Evolutionary conservation across 805 yeast species (phyloP), one percentile per base, ranked within the genome.

Genomic region (Metschnikowia borealis): DNA sequence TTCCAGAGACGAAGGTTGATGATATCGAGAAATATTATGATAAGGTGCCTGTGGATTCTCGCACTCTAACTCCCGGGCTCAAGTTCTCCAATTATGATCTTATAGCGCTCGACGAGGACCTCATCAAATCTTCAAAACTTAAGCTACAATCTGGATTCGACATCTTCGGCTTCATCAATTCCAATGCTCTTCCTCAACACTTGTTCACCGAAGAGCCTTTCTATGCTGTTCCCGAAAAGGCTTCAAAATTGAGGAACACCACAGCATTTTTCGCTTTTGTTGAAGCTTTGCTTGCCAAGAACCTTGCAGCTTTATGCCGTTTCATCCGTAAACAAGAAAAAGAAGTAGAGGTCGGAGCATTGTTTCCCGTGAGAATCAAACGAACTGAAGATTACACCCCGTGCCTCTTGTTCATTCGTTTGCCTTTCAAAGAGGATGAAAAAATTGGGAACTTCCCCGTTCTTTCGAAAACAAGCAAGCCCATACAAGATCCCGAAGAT

Each of bases 371-470:
- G 20, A 49, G 45, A 35, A 43, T 56, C 36, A 46, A 44, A 35
- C 37, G 44, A 6, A 42, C 59, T 4, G 45, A 40, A 1, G 46
- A 47, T 5, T 53, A 42, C 49, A 53, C 62, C 17, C 70, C 78
- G 51, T 74, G 76, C 0, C 73, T 88, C 48, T 66, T 78, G 0
- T 62, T 83, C 54, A 74, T 75, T 11, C 69, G 83, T 42, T 62
- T 89, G 11, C 94, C 96, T 1, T 87, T 79, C 64, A 77, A 78
- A 39, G 96, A 88, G 55, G 96, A 90, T 63, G 85, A 82, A 54
- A 79, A 80, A 56, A 71, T 82, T 14, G 81, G 90, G 2, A 73
- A 72, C 21, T 79, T 85, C 56, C 71, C 74, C 0, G 34, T 38
- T 8, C 58, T 71, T 29, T 48, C 63, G 2, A 51, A 47, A 8